Base-by-base conservation (phyloP, 805 yeast genomes). In the Kazachstania africana region DNA sequence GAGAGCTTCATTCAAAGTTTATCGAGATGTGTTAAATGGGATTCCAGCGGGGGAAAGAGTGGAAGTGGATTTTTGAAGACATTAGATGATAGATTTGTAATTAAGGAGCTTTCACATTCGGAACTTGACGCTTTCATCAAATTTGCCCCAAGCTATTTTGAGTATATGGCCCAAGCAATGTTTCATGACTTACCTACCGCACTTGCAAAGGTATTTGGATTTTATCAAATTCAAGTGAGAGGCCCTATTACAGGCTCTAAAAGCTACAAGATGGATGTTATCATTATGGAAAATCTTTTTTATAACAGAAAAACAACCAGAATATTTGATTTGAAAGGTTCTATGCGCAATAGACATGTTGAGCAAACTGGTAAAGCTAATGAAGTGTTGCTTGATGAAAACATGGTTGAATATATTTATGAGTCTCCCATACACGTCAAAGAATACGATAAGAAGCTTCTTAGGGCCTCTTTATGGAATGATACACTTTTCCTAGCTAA, bases 341-440 rank as follows among this genome's bases (percentile, higher is more conserved):
- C 97, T 0, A 91, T 91, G 97, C 65, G 98, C 39, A 91, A 91
- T 55, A 67, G 99, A 42, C 96, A 88, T 48, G 98, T 88, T 23
- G 79, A 87, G 44, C 95, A 88, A 53, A 93, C 98, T 0, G 98
- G 98, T 5, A 78, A 75, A 48, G 95, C 80, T 39, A 85, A 91
- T 48, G 97, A 91, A 55, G 99, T 91, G 1, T 60, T 91, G 16
- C 59, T 91, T 34, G 99, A 91, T 56, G 99, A 91, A 47, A 91
- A 91, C 50, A 91, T 91, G 98, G 93, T 91, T 38, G 98, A 91
- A 50, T 91, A 84, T 51, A 88, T 93, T 36, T 91, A 84, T 48
- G 98, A 91, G 53, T 78, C 93, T 16, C 99, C 99, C 0, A 69
- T 91, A 23, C 93, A 84, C 63, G 94, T 91, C 5, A 66, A 88